These are phyloP conservation scores for Aspergillus pseudoviridinutans DNA, from an alignment of 2,329 filamentous ascomycete species.

Conservation along the genomic window DNA sequence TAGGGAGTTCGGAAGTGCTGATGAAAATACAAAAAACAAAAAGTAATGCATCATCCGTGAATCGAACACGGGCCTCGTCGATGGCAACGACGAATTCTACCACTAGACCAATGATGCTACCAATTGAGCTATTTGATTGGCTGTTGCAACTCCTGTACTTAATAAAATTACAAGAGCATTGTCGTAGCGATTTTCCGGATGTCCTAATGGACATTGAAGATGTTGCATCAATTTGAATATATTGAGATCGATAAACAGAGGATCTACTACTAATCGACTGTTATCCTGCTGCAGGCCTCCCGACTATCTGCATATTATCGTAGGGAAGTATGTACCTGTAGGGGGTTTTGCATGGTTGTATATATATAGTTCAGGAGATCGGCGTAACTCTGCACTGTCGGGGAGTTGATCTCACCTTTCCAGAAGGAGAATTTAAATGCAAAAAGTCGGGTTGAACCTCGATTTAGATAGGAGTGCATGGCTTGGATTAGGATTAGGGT, in stretches of 20 bases:
- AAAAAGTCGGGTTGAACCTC: not conserved
- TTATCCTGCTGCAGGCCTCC: not conserved
- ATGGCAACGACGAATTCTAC: constrained; percentile 46
- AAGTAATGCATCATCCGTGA: constrained; percentile 41
- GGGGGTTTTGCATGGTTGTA: no score
- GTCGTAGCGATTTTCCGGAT: rapidly evolving
- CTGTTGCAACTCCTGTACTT: not conserved
- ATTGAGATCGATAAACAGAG: not conserved
- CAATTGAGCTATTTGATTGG: not conserved
- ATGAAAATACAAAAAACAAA: constrained; percentile 4
- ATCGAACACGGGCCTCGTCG: constrained; percentile 47
- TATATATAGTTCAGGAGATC: not conserved
- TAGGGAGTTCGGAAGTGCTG: rapidly evolving
- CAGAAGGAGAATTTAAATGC: not conserved
- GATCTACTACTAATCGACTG: not conserved
- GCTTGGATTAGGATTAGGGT: no score
- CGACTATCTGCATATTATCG: no score
- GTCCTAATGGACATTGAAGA: no score
- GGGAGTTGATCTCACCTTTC: not conserved
- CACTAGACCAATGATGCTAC: constrained; percentile 44
- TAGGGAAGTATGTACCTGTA: no score
- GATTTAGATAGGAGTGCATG: no score
- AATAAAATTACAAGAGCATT: no score
- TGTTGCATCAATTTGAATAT: not conserved
- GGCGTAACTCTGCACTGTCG: not conserved